Evolutionary conservation across 169 alveolate species (phyloP).

Genomic region (Besnoitia besnoiti): DNA sequence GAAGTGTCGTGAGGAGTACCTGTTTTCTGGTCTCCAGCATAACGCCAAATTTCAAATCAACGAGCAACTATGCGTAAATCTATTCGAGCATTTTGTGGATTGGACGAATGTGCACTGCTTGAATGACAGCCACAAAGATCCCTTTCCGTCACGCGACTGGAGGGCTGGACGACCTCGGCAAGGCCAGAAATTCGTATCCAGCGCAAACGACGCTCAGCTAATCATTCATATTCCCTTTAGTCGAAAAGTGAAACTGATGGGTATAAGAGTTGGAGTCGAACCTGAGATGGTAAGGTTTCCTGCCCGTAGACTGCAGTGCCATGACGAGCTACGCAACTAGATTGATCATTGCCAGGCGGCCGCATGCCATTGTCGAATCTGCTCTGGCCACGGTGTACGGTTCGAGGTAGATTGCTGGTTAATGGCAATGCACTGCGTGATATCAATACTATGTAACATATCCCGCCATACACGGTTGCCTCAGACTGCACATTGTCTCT

Average conservation of each 20-base stretch:
- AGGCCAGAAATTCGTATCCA: neutral
- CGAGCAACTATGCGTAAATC: neutral
- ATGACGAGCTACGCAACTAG: too few species aligned
- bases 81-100: slow-evolving; percentile 24
- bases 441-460: too few species aligned
- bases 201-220: slow-evolving; percentile 12
- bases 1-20: neutral
- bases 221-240: slow-evolving; percentile 25
- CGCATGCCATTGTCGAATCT: too few species aligned
- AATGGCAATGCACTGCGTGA: too few species aligned
- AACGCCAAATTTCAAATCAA: neutral
- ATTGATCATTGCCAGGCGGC: too few species aligned
- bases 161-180: neutral
- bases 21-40: slow-evolving; percentile 16
- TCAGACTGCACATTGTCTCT: too few species aligned
- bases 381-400: too few species aligned
- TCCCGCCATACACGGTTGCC: too few species aligned
- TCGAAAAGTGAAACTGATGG: slow-evolving; percentile 23
- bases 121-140: neutral
- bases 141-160: neutral
- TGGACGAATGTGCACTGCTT: slow-evolving; percentile 37
- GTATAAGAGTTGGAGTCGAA: neutral
- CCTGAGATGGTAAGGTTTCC: neutral
- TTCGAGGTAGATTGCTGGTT: too few species aligned
- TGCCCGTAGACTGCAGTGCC: too few species aligned